phyloP scores from a whole-genome alignment of 2,329 filamentous ascomycete genomes.

The Chrysoporthe puriensis region DNA sequence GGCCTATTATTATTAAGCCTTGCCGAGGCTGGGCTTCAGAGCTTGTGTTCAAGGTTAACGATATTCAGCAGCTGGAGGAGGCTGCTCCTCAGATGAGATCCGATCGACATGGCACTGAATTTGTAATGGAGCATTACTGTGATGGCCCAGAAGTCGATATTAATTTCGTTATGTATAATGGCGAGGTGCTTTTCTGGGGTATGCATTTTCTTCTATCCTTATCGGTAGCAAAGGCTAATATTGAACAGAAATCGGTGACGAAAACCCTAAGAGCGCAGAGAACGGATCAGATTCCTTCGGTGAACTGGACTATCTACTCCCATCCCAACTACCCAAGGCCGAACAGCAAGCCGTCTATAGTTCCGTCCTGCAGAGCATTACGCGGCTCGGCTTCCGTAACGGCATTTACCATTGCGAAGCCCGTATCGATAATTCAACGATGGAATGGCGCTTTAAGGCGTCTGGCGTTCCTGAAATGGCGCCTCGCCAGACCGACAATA shows the following conservation, averaged over 20 bases:
- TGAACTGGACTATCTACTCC: constrained; percentile 2
- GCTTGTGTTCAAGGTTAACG: neutral
- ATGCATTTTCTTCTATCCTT: neutral
- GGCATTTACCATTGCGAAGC: constrained; percentile 13
- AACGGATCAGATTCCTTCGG: neutral
- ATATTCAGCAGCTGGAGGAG: neutral
- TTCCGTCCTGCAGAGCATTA: neutral
- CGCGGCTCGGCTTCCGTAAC: neutral
- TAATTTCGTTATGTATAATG: constrained; percentile 36
- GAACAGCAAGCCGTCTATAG: neutral
- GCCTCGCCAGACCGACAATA: too few species aligned
- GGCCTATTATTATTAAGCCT: constrained; percentile 7
- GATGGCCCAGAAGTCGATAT: constrained; percentile 38
- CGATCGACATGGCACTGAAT: neutral
- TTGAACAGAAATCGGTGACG: constrained; percentile 33
- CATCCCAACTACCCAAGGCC: constrained; percentile 1
- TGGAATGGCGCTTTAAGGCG: neutral
- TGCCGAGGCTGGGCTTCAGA: neutral
- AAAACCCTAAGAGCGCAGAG: constrained; percentile 31
- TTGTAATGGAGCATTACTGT: constrained; percentile 36
- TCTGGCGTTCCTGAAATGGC: neutral
- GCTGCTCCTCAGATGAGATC: neutral
- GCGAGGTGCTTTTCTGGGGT: constrained; percentile 35
- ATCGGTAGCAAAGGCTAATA: too few species aligned
- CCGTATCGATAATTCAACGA: constrained; percentile 1